These are phyloP conservation scores for Citrus sinensis DNA, from an alignment of 345 rosid species.

Conservation along the genomic window DVS_A1.0 CM039165.1:5003501-5004000, in stretches of 20 bases:
- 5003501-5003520: slow-evolving; percentile 41
- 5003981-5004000: neutral
- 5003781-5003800: neutral
- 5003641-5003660: slow-evolving; percentile 66
- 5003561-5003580: slow-evolving; percentile 35
- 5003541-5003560: slow-evolving; percentile 38
- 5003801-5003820: neutral
- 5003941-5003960: neutral
- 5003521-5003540: slow-evolving; percentile 32
- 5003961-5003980: neutral
- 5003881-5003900: neutral
- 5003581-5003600: slow-evolving; percentile 48
- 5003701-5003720: neutral
- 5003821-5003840: neutral
- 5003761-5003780: neutral
- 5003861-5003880: neutral
- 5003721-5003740: neutral
- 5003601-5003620: slow-evolving; percentile 55
- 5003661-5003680: slow-evolving; percentile 60
- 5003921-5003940: neutral
- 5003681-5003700: slow-evolving; percentile 39
- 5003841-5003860: neutral
- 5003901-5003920: neutral
- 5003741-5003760: neutral
- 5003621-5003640: slow-evolving; percentile 64